A percentile compares a stretch with the other conserved stretches of the same genome.
Evolutionary conservation across 345 rosid genomes (phyloP).

Genomic region (Cardamine resedifolia): DNA sequence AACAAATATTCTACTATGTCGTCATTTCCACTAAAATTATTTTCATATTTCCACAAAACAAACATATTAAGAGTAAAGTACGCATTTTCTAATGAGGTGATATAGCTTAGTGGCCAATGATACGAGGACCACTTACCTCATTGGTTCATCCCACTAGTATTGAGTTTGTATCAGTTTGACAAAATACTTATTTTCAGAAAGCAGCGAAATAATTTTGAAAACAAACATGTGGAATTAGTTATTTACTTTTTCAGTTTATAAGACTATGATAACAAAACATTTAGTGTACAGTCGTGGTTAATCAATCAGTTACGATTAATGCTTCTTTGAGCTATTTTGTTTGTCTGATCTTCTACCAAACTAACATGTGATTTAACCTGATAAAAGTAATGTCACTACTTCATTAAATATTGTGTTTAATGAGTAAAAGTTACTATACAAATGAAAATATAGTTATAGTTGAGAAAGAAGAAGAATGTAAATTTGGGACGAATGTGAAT

Average conservation of each 20-base stretch:
- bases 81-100: constrained; percentile 4
- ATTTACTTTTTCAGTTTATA: not conserved
- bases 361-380: too few species aligned
- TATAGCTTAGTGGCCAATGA: constrained; percentile 25
- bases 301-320: too few species aligned
- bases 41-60: not conserved
- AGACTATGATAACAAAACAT: not conserved
- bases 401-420: too few species aligned
- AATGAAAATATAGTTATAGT: too few species aligned
- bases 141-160: not conserved
- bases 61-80: not conserved
- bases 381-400: too few species aligned
- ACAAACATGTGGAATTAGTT: not conserved
- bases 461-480: not conserved
- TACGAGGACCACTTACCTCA: constrained; percentile 36
- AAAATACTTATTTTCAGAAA: not conserved
- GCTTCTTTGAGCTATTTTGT: too few species aligned
- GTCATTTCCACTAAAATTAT: constrained; percentile 7
- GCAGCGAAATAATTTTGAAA: not conserved
- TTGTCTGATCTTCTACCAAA: too few species aligned
- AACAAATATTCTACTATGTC: not conserved
- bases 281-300: too few species aligned
- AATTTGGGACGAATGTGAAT: not conserved
- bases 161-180: not conserved
- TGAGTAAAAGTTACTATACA: too few species aligned